Evolutionary conservation across 148 eudicot genomes (phyloP).

Genomic region (Limonium bicolor): DNA sequence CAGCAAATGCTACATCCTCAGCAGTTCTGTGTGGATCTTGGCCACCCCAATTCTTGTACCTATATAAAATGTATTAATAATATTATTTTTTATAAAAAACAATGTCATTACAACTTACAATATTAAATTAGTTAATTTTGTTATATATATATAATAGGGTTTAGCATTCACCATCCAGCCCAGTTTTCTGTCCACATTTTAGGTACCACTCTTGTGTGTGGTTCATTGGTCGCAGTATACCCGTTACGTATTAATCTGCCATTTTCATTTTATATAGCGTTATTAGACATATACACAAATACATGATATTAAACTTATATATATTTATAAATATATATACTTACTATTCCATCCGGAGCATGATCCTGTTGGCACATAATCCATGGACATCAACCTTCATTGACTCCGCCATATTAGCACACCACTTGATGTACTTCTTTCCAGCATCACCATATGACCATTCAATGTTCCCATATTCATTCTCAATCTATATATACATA

Average conservation of each 20-base stretch:
- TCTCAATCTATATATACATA: conserved; percentile 24
- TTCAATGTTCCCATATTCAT: conserved; percentile 36
- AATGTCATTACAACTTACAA: background rate
- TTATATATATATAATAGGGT: background rate
- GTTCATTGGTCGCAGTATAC: conserved; percentile 30
- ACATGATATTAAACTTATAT: no score
- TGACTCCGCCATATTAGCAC: conserved; percentile 25
- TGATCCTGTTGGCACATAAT: conserved; percentile 39
- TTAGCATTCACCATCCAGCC: conserved; percentile 36
- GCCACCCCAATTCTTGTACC: conserved; percentile 78
- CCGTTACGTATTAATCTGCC: conserved; percentile 49
- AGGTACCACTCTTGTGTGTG: conserved; percentile 20
- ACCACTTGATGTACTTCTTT: conserved; percentile 32
- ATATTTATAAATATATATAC: conserved; percentile 2
- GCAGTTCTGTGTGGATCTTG: conserved; percentile 50
- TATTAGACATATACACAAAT: background rate
- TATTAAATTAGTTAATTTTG: no score
- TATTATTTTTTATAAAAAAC: background rate
- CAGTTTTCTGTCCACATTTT: conserved; percentile 62
- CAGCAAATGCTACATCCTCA: conserved; percentile 69
- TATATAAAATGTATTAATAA: background rate
- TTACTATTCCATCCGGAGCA: conserved; percentile 33
- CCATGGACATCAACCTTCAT: conserved; percentile 35
- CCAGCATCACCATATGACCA: conserved; percentile 23
- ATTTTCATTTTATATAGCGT: background rate